These are phyloP conservation scores for Suillus weaverae DNA, from an alignment of 768 basidiomycete genomes.

Conservation along the genomic window DNA sequence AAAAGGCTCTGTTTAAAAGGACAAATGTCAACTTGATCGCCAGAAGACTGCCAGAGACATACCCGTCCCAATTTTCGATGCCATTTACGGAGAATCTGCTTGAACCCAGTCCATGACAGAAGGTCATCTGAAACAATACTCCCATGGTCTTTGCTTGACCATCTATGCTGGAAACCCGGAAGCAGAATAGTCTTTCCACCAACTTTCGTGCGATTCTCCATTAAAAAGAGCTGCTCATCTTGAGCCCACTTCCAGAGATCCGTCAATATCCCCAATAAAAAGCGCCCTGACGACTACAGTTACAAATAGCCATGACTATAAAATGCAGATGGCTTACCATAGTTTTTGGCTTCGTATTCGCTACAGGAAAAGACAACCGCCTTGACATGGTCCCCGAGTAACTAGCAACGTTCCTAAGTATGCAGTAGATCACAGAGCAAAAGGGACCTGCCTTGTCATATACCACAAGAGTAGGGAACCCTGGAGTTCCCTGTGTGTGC, in stretches of 20 bases:
- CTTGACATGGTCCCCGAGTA: constrained; percentile 83
- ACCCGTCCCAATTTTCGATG: constrained; percentile 76
- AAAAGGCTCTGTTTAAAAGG: constrained; percentile 58
- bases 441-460: constrained; percentile 69
- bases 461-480: constrained; percentile 82
- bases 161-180: constrained; percentile 67
- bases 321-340: constrained; percentile 52
- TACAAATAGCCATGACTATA: constrained; percentile 5
- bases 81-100: constrained; percentile 78
- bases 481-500: constrained; percentile 85
- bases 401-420: constrained; percentile 41
- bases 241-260: constrained; percentile 81
- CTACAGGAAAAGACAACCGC: constrained; percentile 90
- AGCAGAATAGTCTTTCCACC: constrained; percentile 60
- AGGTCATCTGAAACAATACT: constrained; percentile 49
- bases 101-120: constrained; percentile 70
- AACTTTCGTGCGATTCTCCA: constrained; percentile 66
- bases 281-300: constrained; percentile 61
- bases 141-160: constrained; percentile 42
- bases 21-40: neutral
- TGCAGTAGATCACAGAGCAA: neutral
- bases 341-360: constrained; percentile 94
- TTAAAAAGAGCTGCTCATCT: constrained; percentile 70
- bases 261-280: constrained; percentile 73
- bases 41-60: constrained; percentile 20